Evolutionary conservation across 2,329 filamentous ascomycete species (phyloP).

Genomic region (Trichoderma atroviride): DNA sequence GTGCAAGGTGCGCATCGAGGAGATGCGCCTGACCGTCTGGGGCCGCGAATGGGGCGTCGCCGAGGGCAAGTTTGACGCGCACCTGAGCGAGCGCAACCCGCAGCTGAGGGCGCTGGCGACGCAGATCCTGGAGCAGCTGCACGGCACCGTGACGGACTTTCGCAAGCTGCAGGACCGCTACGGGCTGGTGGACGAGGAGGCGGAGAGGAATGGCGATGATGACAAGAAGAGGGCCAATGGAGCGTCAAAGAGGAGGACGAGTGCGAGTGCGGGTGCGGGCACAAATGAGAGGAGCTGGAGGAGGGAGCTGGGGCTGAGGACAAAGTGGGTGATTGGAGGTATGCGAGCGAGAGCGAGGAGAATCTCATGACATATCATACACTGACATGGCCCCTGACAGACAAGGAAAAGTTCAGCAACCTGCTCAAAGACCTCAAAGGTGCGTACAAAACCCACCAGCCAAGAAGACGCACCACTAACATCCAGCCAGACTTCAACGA

Average conservation of each 20-base stretch:
- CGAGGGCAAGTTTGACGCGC: constrained; percentile 49
- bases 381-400: constrained; percentile 30
- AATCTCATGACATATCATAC: neutral
- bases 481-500: constrained; percentile 47
- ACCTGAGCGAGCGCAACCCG: constrained; percentile 44
- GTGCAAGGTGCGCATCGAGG: constrained; percentile 54
- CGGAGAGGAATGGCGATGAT: constrained; percentile 23
- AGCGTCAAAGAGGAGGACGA: constrained; percentile 24
- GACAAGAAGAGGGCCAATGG: constrained; percentile 30
- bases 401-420: constrained; percentile 49
- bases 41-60: constrained; percentile 52
- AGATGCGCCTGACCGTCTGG: constrained; percentile 53
- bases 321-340: constrained; percentile 50
- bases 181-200: constrained; percentile 43
- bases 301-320: constrained; percentile 41
- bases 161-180: constrained; percentile 47
- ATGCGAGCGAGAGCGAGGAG: constrained; percentile 31
- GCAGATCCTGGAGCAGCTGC: constrained; percentile 48
- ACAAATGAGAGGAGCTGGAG: constrained; percentile 39
- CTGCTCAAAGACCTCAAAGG: constrained; percentile 47
- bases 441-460: constrained; percentile 28
- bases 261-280: constrained; percentile 1
- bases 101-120: constrained; percentile 45
- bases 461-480: neutral
- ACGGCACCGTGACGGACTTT: constrained; percentile 50